Evolutionary conservation across 768 basidiomycete species (phyloP).

Genomic region (Lactarius trivialis): DNA sequence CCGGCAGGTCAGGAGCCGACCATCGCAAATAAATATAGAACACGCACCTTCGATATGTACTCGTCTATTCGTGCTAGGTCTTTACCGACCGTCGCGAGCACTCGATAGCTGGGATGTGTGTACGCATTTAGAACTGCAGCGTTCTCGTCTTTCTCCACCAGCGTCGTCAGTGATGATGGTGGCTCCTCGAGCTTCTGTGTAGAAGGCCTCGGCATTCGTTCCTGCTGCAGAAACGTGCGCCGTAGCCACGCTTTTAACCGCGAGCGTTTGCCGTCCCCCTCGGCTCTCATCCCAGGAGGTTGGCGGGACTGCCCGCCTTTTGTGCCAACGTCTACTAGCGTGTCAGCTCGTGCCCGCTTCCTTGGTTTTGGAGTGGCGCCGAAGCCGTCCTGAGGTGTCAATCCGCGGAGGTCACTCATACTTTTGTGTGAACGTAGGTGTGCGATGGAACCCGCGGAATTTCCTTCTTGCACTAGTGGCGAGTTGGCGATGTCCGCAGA

Average conservation of each 20-base stretch:
- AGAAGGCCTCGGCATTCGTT: constrained; percentile 13
- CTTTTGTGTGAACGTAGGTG: constrained; percentile 20
- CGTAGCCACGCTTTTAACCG: constrained; percentile 60
- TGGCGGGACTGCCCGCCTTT: constrained; percentile 7
- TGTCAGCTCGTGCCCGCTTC: constrained; percentile 16
- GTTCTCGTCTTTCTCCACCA: constrained; percentile 7
- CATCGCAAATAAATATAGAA: neutral
- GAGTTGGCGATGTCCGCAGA: neutral
- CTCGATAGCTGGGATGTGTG: constrained; percentile 32
- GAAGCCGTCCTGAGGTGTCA: neutral
- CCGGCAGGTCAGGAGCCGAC: neutral
- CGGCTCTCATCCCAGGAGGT: constrained; percentile 17
- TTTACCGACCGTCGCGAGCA: constrained; percentile 46
- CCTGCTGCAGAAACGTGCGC: constrained; percentile 41
- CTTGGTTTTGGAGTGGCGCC: constrained; percentile 1
- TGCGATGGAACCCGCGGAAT: neutral
- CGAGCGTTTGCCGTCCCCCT: constrained; percentile 34
- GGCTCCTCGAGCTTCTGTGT: constrained; percentile 6
- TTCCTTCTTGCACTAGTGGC: neutral
- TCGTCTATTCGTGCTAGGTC: constrained; percentile 54
- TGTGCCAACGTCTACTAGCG: constrained; percentile 15
- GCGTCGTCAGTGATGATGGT: constrained; percentile 9
- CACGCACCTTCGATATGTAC: constrained; percentile 46
- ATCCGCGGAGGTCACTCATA: constrained; percentile 17
- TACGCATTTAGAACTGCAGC: neutral